Evolutionary conservation across 768 basidiomycete species (phyloP).

Genomic region (Amanita polypyramis): DNA sequence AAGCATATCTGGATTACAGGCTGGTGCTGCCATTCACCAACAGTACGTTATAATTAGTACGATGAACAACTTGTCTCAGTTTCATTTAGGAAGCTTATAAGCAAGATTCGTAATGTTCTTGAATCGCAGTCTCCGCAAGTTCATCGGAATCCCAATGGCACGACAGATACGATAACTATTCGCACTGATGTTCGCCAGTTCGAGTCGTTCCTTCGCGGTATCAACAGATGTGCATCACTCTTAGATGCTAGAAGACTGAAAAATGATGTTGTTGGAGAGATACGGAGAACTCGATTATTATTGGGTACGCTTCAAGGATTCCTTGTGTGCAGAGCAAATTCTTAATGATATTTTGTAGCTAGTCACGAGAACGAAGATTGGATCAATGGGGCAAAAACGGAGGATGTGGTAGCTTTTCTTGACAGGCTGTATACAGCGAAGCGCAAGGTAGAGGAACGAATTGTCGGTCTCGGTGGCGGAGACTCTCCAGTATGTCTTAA

Average conservation of each 20-base stretch:
- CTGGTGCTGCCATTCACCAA: slow-evolving; percentile 42
- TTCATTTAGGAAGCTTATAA: slow-evolving; percentile 63
- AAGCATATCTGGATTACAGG: slow-evolving; percentile 18
- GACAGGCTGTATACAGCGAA: slow-evolving; percentile 87
- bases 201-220: slow-evolving; percentile 83
- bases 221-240: slow-evolving; percentile 70
- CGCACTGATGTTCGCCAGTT: slow-evolving; percentile 77
- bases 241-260: slow-evolving; percentile 84
- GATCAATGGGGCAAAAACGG: slow-evolving; percentile 79
- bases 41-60: slow-evolving; percentile 21
- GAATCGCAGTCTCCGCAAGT: slow-evolving; percentile 67
- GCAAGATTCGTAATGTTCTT: slow-evolving; percentile 75
- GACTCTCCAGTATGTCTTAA: slow-evolving; percentile 42
- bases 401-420: slow-evolving; percentile 79
- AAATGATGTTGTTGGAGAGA: slow-evolving; percentile 90
- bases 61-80: not conserved
- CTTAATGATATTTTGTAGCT: slow-evolving; percentile 28
- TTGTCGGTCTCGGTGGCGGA: slow-evolving; percentile 63
- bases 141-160: slow-evolving; percentile 29
- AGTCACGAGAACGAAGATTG: slow-evolving; percentile 83
- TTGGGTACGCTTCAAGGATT: slow-evolving; percentile 38
- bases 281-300: slow-evolving; percentile 64
- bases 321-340: not conserved
- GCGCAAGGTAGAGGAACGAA: slow-evolving; percentile 77
- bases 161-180: slow-evolving; percentile 69